Percentiles rank a stretch among this genome's conserved stretches.
phyloP scores from a whole-genome alignment of 352 stramenopile species.

The Blastocystis sp. region DNA sequence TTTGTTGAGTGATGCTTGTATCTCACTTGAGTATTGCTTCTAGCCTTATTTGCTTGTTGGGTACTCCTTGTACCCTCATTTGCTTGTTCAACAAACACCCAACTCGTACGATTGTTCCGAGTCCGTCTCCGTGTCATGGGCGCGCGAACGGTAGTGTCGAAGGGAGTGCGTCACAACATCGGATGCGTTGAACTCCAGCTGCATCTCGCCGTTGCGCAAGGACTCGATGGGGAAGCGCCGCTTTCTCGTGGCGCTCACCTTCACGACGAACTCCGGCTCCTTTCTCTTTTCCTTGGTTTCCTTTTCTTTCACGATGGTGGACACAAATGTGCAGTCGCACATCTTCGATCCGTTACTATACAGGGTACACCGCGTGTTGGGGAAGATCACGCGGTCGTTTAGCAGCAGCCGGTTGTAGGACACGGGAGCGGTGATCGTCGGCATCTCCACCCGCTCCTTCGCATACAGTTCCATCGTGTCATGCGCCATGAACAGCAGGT shows the following conservation, averaged over 20 bases:
- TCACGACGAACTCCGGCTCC: conserved; percentile 56
- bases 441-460: not conserved
- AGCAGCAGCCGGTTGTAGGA: conserved; percentile 47
- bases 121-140: not conserved
- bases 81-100: not conserved
- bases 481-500: conserved; percentile 47
- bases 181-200: conserved; percentile 15
- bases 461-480: conserved; percentile 10
- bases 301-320: conserved; percentile 56
- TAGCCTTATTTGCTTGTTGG: too few relatives aligned
- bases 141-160: not conserved
- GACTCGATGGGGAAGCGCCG: conserved; percentile 40
- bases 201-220: conserved; percentile 32
- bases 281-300: conserved; percentile 39
- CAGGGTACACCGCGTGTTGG: conserved; percentile 38
- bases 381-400: conserved; percentile 66
- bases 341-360: not conserved
- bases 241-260: conserved; percentile 63
- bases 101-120: not conserved
- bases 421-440: conserved; percentile 14
- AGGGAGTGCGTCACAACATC: not conserved
- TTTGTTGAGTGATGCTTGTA: not conserved
- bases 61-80: not conserved
- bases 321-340: conserved; percentile 33
- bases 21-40: too few relatives aligned